Conservation (phyloP, 345 rosid species). For the Lumnitzera racemosa region DNA sequence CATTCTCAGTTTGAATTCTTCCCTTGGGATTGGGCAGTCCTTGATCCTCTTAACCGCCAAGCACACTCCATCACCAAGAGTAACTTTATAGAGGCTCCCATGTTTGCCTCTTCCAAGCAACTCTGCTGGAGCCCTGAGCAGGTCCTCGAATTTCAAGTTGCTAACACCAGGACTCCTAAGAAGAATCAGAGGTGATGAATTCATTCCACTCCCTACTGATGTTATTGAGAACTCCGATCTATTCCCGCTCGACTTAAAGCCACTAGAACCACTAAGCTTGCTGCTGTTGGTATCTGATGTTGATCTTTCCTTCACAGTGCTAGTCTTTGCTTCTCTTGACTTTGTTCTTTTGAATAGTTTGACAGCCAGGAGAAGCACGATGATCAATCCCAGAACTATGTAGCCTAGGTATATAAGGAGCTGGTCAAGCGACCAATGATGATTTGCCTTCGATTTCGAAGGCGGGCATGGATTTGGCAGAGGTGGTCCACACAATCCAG, state of each 20-base stretch:
- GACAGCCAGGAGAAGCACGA: slow-evolving; percentile 16
- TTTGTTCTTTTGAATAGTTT: slow-evolving; percentile 20
- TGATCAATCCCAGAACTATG: slow-evolving; percentile 17
- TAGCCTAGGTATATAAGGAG: slow-evolving; percentile 39
- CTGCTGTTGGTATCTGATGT: slow-evolving; percentile 8
- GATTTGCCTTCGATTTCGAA: slow-evolving; percentile 10
- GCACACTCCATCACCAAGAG: slow-evolving; percentile 23
- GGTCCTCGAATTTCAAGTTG: slow-evolving; percentile 36
- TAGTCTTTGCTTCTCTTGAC: slow-evolving; percentile 4
- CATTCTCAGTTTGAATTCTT: slow-evolving; percentile 42
- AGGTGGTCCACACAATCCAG: slow-evolving; percentile 36
- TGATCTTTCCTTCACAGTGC: not conserved
- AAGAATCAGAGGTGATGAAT: slow-evolving; percentile 32
- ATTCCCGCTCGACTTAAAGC: slow-evolving; percentile 9
- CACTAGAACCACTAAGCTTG: slow-evolving; percentile 17
- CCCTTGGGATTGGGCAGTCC: slow-evolving; percentile 26
- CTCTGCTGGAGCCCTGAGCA: slow-evolving; percentile 60
- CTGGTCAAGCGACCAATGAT: slow-evolving; percentile 13
- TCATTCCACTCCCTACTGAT: slow-evolving; percentile 27
- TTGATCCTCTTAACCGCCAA: slow-evolving; percentile 53
- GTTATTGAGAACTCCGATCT: slow-evolving; percentile 43
- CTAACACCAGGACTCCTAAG: slow-evolving; percentile 27
- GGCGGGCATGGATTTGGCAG: slow-evolving; percentile 31
- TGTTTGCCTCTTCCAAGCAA: slow-evolving; percentile 51
- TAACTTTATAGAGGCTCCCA: slow-evolving; percentile 56